Evolutionary conservation across 129 eudicot genomes (phyloP), one percentile per base, ranked within the genome.

Genomic region (Silybum marianum): DNA sequence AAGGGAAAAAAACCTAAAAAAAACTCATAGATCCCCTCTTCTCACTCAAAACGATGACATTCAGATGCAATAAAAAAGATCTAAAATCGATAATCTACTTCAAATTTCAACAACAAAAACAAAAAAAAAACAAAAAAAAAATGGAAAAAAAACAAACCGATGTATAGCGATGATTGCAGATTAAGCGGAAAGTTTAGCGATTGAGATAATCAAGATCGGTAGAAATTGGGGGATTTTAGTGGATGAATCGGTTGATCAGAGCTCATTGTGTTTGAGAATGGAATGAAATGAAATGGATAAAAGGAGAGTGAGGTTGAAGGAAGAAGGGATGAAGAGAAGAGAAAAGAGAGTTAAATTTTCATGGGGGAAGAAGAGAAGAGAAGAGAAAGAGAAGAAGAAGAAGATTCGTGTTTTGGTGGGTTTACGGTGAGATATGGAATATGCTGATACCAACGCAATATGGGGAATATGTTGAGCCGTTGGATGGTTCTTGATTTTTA

Each of bases 401-500:
- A 75, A 82, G 81, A 82, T 82, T 82, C 81, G 85, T 82, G 77
- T 82, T 51, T 75, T 51, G 85, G 81, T 82, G 85, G 85, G 81
- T 76, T 82, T 82, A 82, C 81, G 85, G 85, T 82, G 85, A 82
- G 85, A 74, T 68, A 36, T 69, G 85, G 85, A 82, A 82, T 82
- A 73, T 73, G 84, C 84, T 75, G 85, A 69, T 82, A 76, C 85
- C 79, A 81, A 81, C 39, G 22, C 69, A 65, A 39, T 65, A 34
- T 77, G 24, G 36, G 30, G 73, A 39, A 26, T 78, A 1, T 6
- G 19, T 42, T 67, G 6, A 69, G 74, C 83, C 83, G 83, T 80
- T 80, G 78, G 83, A 80, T 80, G 78, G 1, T 36, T 80, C 25
- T 58, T 62, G 0, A 71, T 13, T 36, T 51, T n/a, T 58, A 58